A percentile compares a stretch with the other conserved stretches of the same genome.
Conservation (phyloP, 2,329 filamentous ascomycete genomes). For the Pseudogymnoascus verrucosus region DNA sequence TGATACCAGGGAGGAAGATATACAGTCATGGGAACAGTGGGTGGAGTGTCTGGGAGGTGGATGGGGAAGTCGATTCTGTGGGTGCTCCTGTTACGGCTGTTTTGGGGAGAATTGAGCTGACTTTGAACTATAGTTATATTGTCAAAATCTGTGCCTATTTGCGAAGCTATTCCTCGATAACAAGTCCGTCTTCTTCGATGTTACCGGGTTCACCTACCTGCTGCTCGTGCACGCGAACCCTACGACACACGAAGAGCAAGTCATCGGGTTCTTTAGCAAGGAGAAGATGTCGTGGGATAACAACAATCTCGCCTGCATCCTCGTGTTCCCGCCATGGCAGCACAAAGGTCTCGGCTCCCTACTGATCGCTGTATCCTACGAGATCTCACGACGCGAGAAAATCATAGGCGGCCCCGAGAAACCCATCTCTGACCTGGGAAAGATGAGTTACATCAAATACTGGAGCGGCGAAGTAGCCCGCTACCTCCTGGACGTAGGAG, state of each 20-base stretch:
- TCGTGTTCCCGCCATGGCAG: constrained; percentile 94
- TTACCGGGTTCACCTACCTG: constrained; percentile 90
- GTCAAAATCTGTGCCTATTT: constrained; percentile 91
- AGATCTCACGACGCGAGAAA: constrained; percentile 75
- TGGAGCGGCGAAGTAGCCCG: constrained; percentile 80
- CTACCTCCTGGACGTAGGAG: constrained; percentile 42
- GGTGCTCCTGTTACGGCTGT: constrained; percentile 25
- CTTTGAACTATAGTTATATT: constrained; percentile 58
- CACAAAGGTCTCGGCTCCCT: constrained; percentile 79
- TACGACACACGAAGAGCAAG: constrained; percentile 37
- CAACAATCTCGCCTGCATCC: constrained; percentile 93
- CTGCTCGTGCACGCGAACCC: constrained; percentile 63
- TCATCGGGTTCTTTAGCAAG: constrained; percentile 97
- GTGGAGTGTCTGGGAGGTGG: constrained; percentile 86
- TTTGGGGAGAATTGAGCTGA: constrained; percentile 7
- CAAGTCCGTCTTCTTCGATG: constrained; percentile 97
- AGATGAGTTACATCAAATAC: constrained; percentile 73
- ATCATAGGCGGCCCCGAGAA: constrained; percentile 89
- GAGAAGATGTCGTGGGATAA: constrained; percentile 99
- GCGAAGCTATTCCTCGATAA: constrained; percentile 97
- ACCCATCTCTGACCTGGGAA: constrained; percentile 78
- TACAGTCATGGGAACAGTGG: constrained; percentile 62
- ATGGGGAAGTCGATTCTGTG: constrained; percentile 75
- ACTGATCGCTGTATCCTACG: constrained; percentile 89
- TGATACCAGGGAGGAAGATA: constrained; percentile 60